Percentiles rank a stretch among this genome's conserved stretches.
These are phyloP conservation scores for Cocos nucifera DNA, from an alignment of 176 grass and related monocot genomes.

Conservation along the genomic window DNA sequence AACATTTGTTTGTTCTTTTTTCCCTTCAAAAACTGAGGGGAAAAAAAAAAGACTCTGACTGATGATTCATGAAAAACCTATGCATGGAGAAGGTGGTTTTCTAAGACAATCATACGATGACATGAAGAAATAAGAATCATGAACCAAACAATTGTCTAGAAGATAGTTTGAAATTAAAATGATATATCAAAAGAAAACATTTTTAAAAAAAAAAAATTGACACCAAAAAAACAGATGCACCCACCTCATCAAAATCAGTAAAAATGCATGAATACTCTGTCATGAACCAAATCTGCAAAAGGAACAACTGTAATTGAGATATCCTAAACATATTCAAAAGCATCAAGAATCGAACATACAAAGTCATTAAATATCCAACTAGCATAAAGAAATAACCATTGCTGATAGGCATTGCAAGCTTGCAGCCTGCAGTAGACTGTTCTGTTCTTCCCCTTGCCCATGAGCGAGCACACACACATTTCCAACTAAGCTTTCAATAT, in stretches of 20 bases:
- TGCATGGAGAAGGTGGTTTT: too few species aligned
- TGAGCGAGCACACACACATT: conserved; percentile 67
- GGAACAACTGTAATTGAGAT: conserved; percentile 8
- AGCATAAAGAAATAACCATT: conserved; percentile 34
- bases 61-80: too few species aligned
- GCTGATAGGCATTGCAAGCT: conserved; percentile 83
- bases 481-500: conserved; percentile 66
- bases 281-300: conserved; percentile 86
- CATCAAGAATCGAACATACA: conserved; percentile 2
- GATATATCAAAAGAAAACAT: neutral
- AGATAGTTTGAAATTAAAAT: too few species aligned
- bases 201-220: neutral
- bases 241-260: conserved; percentile 76
- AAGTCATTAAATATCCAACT: neutral
- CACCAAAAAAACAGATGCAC: neutral
- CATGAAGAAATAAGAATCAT: too few species aligned
- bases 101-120: too few species aligned
- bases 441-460: conserved; percentile 44
- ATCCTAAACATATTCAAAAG: conserved; percentile 2
- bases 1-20: too few species aligned
- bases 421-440: conserved; percentile 50
- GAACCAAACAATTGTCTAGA: too few species aligned
- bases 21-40: too few species aligned
- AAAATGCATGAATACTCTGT: conserved; percentile 75
- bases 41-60: too few species aligned